Evolutionary conservation across 805 yeast species (phyloP).

Genomic region (Cyberlindnera amylophila): DNA sequence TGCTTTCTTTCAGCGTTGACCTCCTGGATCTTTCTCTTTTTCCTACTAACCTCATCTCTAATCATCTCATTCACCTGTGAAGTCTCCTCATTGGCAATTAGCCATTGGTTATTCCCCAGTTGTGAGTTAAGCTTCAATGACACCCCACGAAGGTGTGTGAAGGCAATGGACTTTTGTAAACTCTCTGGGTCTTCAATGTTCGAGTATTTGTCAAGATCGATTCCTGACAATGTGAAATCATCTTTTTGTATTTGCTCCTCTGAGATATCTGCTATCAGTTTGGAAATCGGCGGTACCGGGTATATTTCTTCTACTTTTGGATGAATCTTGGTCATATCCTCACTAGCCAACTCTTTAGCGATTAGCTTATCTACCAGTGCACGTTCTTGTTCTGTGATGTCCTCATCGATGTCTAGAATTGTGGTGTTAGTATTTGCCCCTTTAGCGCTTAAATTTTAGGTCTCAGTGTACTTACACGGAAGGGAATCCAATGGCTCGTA

Average conservation of each 20-base stretch:
- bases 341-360: slow-evolving; percentile 12
- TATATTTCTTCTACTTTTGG: slow-evolving; percentile 20
- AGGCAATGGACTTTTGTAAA: slow-evolving; percentile 26
- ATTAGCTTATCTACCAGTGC: slow-evolving; percentile 35
- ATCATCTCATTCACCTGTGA: slow-evolving; percentile 29
- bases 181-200: slow-evolving; percentile 25
- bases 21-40: slow-evolving; percentile 41
- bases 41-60: slow-evolving; percentile 30
- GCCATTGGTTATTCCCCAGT: slow-evolving; percentile 35
- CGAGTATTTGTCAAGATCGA: slow-evolving; percentile 33
- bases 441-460: neutral
- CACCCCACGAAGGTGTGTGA: slow-evolving; percentile 31
- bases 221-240: slow-evolving; percentile 29
- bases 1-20: slow-evolving; percentile 39
- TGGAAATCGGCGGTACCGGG: slow-evolving; percentile 17
- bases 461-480: slow-evolving; percentile 33
- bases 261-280: slow-evolving; percentile 2
- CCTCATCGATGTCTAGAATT: slow-evolving; percentile 32
- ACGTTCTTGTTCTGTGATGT: slow-evolving; percentile 35
- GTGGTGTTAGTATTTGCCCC: slow-evolving; percentile 7
- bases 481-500: slow-evolving; percentile 37
- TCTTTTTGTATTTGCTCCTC: slow-evolving; percentile 17
- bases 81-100: slow-evolving; percentile 32
- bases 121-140: slow-evolving; percentile 37
- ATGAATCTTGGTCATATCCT: slow-evolving; percentile 11